A percentile compares a stretch with the other conserved stretches of the same genome.
These are phyloP conservation scores for Acrodontium crateriforme DNA, from an alignment of 2,329 filamentous ascomycete species.

Conservation along the genomic window DNA sequence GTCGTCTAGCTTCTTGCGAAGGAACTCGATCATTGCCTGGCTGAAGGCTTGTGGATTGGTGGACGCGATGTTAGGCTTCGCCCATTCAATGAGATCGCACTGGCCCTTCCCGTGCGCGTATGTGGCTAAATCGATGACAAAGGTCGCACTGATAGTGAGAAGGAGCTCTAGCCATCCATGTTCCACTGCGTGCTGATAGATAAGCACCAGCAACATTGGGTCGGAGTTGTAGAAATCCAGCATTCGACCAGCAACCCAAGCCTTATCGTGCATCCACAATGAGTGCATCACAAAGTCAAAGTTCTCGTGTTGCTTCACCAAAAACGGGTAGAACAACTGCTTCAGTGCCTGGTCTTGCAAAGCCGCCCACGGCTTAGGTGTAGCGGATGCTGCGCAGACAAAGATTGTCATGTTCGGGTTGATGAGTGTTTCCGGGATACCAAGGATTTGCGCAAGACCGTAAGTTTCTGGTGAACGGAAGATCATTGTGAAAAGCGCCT, in stretches of 20 bases:
- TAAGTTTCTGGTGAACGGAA: constrained; percentile 45
- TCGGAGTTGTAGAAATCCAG: constrained; percentile 61
- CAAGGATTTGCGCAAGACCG: constrained; percentile 39
- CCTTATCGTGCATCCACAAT: constrained; percentile 78
- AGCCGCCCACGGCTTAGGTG: constrained; percentile 61
- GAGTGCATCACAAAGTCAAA: constrained; percentile 84
- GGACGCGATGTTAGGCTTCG: constrained; percentile 46
- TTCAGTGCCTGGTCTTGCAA: constrained; percentile 63
- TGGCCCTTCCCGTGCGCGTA: constrained; percentile 67
- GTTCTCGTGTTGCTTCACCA: constrained; percentile 62
- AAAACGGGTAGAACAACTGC: constrained; percentile 69
- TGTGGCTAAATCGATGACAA: constrained; percentile 77
- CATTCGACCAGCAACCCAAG: constrained; percentile 72
- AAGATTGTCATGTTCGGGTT: constrained; percentile 67
- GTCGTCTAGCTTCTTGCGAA: constrained; percentile 70
- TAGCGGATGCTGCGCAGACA: constrained; percentile 61
- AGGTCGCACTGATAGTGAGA: constrained; percentile 63
- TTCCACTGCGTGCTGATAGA: constrained; percentile 67
- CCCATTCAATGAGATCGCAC: constrained; percentile 73
- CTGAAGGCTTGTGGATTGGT: constrained; percentile 43
- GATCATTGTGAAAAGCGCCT: constrained; percentile 49
- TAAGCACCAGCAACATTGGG: constrained; percentile 51
- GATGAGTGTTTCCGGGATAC: constrained; percentile 47
- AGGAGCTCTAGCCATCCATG: constrained; percentile 77
- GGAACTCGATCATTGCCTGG: constrained; percentile 60